Percentiles rank a stretch among this genome's conserved stretches.
Evolutionary conservation across 1,139 yeast genomes (phyloP).

Genomic region (Zygosaccharomyces pseudobailii): DNA sequence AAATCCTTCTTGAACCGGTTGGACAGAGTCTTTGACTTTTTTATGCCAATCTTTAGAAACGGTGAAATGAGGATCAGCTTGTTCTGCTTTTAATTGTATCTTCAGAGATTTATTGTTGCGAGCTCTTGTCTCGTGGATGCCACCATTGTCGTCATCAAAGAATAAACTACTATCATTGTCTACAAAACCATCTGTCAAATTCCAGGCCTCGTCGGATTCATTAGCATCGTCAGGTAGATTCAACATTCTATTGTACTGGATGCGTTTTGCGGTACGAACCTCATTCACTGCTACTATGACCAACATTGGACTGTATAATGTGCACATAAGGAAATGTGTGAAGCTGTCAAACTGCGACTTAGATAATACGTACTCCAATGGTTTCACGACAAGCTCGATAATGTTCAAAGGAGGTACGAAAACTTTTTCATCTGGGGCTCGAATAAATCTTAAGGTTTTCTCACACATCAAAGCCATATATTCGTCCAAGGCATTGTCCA

Average conservation of each 20-base stretch:
- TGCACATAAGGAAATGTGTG: conserved; percentile 53
- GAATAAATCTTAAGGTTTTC: conserved; percentile 73
- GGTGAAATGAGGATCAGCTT: conserved; percentile 65
- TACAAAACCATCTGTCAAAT: conserved; percentile 67
- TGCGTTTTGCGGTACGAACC: conserved; percentile 59
- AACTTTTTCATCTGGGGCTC: conserved; percentile 85
- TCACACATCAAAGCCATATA: conserved; percentile 81
- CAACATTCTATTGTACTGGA: conserved; percentile 63
- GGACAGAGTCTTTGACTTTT: conserved; percentile 45
- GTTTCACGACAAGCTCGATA: conserved; percentile 53
- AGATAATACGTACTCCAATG: conserved; percentile 24
- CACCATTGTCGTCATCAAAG: conserved; percentile 26
- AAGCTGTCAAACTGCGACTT: conserved; percentile 31
- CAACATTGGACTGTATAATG: conserved; percentile 66
- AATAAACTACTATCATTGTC: conserved; percentile 39
- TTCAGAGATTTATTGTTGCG: conserved; percentile 42
- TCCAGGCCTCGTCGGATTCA: conserved; percentile 77
- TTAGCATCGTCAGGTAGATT: conserved; percentile 76
- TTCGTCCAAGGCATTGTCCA: conserved; percentile 78
- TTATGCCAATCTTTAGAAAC: conserved; percentile 48
- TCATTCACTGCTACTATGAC: conserved; percentile 59
- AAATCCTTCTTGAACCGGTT: conserved; percentile 55
- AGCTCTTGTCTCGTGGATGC: conserved; percentile 40
- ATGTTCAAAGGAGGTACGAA: conserved; percentile 83
- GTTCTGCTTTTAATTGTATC: conserved; percentile 58